Evolutionary conservation across 495 filamentous ascomycete genomes (phyloP), one percentile per base, ranked within the genome.

Genomic region (Aspergillus funiculosus): DNA sequence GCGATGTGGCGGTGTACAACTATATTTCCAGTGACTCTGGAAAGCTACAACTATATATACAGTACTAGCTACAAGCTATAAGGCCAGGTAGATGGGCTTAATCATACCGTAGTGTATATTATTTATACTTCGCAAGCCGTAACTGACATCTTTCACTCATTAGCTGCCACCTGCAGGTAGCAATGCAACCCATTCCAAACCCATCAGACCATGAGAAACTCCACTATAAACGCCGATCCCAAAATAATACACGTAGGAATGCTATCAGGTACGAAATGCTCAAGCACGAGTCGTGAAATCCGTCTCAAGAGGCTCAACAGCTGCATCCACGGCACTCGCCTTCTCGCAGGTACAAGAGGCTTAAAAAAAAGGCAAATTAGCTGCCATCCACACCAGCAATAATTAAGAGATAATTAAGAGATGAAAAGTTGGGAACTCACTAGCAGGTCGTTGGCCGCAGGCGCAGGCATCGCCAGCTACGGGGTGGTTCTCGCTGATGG

Each of bases 341-440:
- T 84, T 89, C 66, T 87, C 85, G 63, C 89, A 95, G 9, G 83
- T 90, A 72, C 88, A 94, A 3, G 85, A 82, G 65, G 74, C 86
- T 87, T 35, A 32, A 22, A 0, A 9, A 3, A n/a, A 20, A 34
- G 15, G 39, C 48, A 29, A 46, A 31, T 14, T 4, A 15, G 19
- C 7, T 18, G 40, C 25, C 6, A 44, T 5, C 6, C 18, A 41
- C 13, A 2, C 11, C 15, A 2, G 4, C 39, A 28, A 28, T 28
- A 10, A 11, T 22, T 2, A 11, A 11, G 17, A 44, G 5, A 22
- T 11, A 39, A 13, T 34, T 10, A 15, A 42, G 30, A 48, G 39
- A 32, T 20, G 8, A 15, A 37, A 22, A 47, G n/a, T n/a, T n/a
- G n/a, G n/a, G n/a, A n/a, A 74, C 76, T 64, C 67, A 87, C 82